Base-by-base conservation (phyloP, 139 green algal genomes). In the Micractinium conductrix region DNA sequence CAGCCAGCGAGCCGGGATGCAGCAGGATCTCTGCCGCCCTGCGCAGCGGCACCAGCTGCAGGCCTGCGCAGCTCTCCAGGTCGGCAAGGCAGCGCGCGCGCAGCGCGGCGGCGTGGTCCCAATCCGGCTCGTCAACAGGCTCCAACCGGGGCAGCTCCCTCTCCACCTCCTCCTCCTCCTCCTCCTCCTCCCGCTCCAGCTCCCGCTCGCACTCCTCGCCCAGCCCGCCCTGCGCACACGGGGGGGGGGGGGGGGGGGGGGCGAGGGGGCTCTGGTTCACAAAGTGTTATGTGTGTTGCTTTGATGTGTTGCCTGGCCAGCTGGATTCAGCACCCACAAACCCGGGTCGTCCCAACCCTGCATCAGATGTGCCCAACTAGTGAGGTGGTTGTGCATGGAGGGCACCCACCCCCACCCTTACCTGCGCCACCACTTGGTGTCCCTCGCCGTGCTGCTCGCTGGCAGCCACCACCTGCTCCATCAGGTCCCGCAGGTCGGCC, bases 161-260 rank as follows among this genome's bases (percentile, higher is more conserved):
- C 84, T 86, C 81, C 55, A 74, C 55, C 81, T 86, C 81, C 43
- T 80, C 71, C 53, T 93, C 88, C 68, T 91, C 50, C 81, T 93
- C 86, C 80, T 91, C 88, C 73, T 74, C 62, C 78, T 93, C 88
- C 28, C 78, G 67, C 78, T 91, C 71, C 73, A 89, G 62, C 88
- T 92, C 89, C 28, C 88, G 58, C 80, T 94, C 91, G 70, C 85
- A 90, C 85, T 93, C 88, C 83, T 94, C 86, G n/a, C 45, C 87
- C 79, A 62, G 79, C 44, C 50, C 70, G 35, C 63, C 72, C 40
- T 50, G 42, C 37, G 50, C 65, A 38, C n/a, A n/a, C n/a, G n/a
- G n/a, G n/a, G n/a, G n/a, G n/a, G n/a, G n/a, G n/a, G n/a, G n/a
- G n/a, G n/a, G n/a, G n/a, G n/a, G n/a, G n/a, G n/a, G n/a, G n/a